Conservation (phyloP, 2,329 filamentous ascomycete genomes). For the Ceratocystis colombiana region DNA sequence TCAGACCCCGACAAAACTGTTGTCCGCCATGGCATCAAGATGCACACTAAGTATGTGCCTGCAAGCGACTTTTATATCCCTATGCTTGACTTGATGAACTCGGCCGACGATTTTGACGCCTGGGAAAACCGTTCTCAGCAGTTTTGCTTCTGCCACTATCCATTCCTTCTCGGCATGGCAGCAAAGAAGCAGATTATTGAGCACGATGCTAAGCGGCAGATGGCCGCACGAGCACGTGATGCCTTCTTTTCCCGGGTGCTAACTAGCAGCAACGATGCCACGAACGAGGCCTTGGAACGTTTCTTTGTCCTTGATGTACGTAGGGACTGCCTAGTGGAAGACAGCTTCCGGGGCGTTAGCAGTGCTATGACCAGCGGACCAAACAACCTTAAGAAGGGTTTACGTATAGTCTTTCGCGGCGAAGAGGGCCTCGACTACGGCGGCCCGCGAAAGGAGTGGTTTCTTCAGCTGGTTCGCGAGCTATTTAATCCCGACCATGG, state of each 20-base stretch:
- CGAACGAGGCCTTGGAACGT: slow-evolving; percentile 50
- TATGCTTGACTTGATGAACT: slow-evolving; percentile 65
- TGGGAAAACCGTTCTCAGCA: slow-evolving; percentile 75
- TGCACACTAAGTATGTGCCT: slow-evolving; percentile 58
- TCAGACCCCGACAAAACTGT: slow-evolving; percentile 24
- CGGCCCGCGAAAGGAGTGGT: slow-evolving; percentile 89
- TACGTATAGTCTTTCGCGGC: slow-evolving; percentile 74
- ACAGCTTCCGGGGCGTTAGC: slow-evolving; percentile 74
- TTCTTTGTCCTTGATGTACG: slow-evolving; percentile 61
- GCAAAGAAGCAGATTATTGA: slow-evolving; percentile 87
- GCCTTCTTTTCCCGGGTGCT: slow-evolving; percentile 87
- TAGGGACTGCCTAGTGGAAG: slow-evolving; percentile 77
- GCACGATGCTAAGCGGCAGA: slow-evolving; percentile 76
- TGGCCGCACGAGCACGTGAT: slow-evolving; percentile 78
- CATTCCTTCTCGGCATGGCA: slow-evolving; percentile 83
- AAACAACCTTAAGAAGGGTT: slow-evolving; percentile 81
- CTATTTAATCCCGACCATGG: slow-evolving; percentile 86
- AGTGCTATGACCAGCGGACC: slow-evolving; percentile 70
- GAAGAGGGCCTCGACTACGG: slow-evolving; percentile 90
- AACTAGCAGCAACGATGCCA: slow-evolving; percentile 49
- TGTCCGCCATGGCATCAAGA: slow-evolving; percentile 31
- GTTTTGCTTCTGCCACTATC: slow-evolving; percentile 58
- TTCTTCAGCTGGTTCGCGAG: slow-evolving; percentile 74
- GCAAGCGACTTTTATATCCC: slow-evolving; percentile 83
- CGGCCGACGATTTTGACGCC: slow-evolving; percentile 73